Evolutionary conservation across 345 rosid species (phyloP).

Genomic region (Acer yangbiense): DNA sequence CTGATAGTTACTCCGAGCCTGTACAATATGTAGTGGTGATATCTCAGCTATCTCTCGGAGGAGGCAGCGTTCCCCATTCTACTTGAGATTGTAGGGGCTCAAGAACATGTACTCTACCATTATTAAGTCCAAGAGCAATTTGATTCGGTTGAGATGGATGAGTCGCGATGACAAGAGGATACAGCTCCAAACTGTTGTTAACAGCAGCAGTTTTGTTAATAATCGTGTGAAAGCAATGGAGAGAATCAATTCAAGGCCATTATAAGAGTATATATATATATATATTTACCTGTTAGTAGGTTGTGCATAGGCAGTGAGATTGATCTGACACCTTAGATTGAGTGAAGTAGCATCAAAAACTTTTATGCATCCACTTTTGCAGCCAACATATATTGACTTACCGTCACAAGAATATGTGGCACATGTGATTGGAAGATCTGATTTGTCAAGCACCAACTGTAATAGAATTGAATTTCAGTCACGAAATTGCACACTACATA

Average conservation of each 20-base stretch:
- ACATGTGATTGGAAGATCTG: constrained; percentile 13
- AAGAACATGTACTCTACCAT: constrained; percentile 45
- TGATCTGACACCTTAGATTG: background rate
- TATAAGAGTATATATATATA: background rate
- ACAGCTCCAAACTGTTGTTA: constrained; percentile 28
- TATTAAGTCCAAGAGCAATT: constrained; percentile 43
- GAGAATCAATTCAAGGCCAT: background rate
- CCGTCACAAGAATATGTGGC: constrained; percentile 21
- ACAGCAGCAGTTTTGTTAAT: background rate
- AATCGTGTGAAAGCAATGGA: background rate
- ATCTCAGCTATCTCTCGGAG: background rate
- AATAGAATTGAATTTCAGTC: background rate
- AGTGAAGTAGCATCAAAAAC: constrained; percentile 5
- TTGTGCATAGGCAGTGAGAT: constrained; percentile 14
- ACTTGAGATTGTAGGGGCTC: constrained; percentile 41
- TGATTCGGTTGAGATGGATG: constrained; percentile 45
- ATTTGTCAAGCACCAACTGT: constrained; percentile 9
- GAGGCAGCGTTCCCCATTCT: constrained; percentile 46
- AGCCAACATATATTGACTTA: constrained; percentile 16
- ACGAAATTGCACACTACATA: background rate
- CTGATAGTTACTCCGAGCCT: background rate
- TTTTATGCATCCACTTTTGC: constrained; percentile 19
- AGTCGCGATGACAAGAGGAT: constrained; percentile 46
- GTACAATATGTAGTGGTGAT: background rate
- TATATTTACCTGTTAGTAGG: background rate